Base-by-base conservation (phyloP, 2,329 filamentous ascomycete genomes). In the Stachybotrys elegans region DNA sequence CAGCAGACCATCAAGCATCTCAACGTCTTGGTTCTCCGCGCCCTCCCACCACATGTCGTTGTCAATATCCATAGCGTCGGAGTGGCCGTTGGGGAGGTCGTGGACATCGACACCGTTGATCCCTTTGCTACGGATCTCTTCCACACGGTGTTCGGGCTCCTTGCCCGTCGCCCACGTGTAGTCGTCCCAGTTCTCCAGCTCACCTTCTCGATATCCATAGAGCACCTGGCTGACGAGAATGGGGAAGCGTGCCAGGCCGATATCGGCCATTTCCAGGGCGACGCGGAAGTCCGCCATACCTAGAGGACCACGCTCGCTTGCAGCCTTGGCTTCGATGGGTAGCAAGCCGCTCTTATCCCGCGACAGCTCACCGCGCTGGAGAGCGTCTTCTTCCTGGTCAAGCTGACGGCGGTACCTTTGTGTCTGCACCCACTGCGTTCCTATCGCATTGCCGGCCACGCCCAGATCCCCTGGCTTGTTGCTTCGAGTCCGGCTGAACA, bases 281-380 rank as follows among this genome's bases (percentile, higher is more conserved):
- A 95, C 70, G 29, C 86, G 78, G 39, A 96, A 65, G 61, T 96
- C 92, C 16, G 83, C 81, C 68, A 92, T 84, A 13, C 83, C 83
- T 2, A 96, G 66, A 1, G 87, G 81, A 6, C 82, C 78, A 31
- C 89, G 75, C 54, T 85, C 81, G 44, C 79, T 79, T 14, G 86
- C 83, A 43, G 85, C 84, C 59, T 86, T 89, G 4, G 86, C 80
- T 63, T 96, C 90, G 27, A 90, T 70, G 0, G 91, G 92, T 6
- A 96, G 68, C 22, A 95, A 66, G 2, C 90, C 90, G 39, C 79
- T 84, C 47, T 86, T 84, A 46, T 90, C 87, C 52, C 88, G 77
- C 16, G 78, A 71, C 2, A 94, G 62, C 54, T 91, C 86, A 5
- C 90, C 89, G n/a, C 81, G 75, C 32, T 81, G 76, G 21, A 79